Conservation (phyloP, 2,329 filamentous ascomycete genomes). For the Aspergillus candidus region DNA sequence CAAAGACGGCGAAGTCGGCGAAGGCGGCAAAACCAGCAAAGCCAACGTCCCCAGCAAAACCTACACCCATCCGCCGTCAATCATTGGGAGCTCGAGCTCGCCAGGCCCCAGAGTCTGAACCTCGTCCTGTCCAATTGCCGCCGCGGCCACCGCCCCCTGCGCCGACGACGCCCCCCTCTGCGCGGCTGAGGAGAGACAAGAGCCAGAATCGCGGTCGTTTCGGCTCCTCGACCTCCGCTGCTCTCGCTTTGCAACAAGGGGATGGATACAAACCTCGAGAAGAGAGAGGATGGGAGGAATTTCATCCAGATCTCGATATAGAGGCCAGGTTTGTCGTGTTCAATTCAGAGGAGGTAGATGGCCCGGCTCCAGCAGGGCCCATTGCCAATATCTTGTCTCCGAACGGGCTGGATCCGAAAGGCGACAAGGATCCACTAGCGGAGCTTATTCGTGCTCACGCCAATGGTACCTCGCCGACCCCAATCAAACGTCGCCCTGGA, state of each 20-base stretch:
- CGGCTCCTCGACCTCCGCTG: constrained; percentile 76
- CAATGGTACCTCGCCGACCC: constrained; percentile 33
- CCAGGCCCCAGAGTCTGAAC: constrained; percentile 34
- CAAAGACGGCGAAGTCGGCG: too few species aligned
- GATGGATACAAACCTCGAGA: constrained; percentile 97
- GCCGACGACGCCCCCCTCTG: constrained; percentile 34
- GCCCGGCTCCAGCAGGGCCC: constrained; percentile 51
- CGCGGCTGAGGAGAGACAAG: constrained; percentile 38
- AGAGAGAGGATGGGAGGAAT: constrained; percentile 95
- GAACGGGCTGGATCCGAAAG: constrained; percentile 23
- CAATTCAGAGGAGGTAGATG: constrained; percentile 78
- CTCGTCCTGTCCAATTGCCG: constrained; percentile 18
- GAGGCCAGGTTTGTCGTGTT: constrained; percentile 73
- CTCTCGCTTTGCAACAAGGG: constrained; percentile 80
- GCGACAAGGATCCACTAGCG: constrained; percentile 31
- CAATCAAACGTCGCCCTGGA: constrained; percentile 55
- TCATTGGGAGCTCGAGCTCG: constrained; percentile 46
- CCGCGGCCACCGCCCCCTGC: constrained; percentile 26
- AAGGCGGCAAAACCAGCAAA: constrained; percentile 9
- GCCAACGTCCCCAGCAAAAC: constrained; percentile 38
- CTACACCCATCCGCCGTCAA: constrained; percentile 41
- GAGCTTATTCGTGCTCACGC: constrained; percentile 38
- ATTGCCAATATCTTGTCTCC: constrained; percentile 26
- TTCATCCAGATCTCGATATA: constrained; percentile 91
- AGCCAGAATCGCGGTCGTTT: constrained; percentile 58